Evolutionary conservation across 2,329 filamentous ascomycete species (phyloP).

Genomic region (Sporothrix pseudoabietina): DNA sequence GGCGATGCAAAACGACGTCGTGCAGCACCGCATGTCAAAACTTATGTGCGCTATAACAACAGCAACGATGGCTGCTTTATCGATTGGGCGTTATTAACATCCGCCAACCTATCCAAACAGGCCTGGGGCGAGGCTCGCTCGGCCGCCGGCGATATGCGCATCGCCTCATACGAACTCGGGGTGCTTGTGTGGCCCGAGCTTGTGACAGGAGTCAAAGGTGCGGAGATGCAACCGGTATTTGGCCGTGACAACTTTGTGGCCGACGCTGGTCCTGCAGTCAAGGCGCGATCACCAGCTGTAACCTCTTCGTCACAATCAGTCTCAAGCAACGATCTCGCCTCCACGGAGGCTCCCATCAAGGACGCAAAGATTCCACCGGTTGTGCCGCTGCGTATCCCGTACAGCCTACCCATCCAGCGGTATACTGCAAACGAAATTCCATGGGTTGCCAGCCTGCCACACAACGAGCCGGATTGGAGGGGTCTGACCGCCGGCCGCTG

Average conservation of each 20-base stretch:
- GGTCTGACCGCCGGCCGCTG: conserved; percentile 46
- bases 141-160: conserved; percentile 61
- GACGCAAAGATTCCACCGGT: conserved; percentile 39
- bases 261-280: background rate
- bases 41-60: conserved; percentile 66
- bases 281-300: background rate
- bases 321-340: background rate
- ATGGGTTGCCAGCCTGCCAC: conserved; percentile 69
- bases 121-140: conserved; percentile 75
- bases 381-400: conserved; percentile 79
- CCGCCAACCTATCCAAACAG: conserved; percentile 88
- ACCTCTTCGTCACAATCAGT: background rate
- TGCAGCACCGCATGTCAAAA: conserved; percentile 88
- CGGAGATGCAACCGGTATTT: conserved; percentile 70
- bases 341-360: background rate
- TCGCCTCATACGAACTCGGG: conserved; percentile 82
- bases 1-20: conserved; percentile 56
- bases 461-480: conserved; percentile 65
- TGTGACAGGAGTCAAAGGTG: conserved; percentile 47
- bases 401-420: conserved; percentile 70
- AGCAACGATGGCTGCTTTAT: conserved; percentile 47
- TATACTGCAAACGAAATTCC: conserved; percentile 68
- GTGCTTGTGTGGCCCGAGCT: conserved; percentile 78
- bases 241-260: conserved; percentile 56
- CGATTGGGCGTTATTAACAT: conserved; percentile 85